Conservation (phyloP, 768 basidiomycete species). For the Cantharellus anzutake region DNA sequence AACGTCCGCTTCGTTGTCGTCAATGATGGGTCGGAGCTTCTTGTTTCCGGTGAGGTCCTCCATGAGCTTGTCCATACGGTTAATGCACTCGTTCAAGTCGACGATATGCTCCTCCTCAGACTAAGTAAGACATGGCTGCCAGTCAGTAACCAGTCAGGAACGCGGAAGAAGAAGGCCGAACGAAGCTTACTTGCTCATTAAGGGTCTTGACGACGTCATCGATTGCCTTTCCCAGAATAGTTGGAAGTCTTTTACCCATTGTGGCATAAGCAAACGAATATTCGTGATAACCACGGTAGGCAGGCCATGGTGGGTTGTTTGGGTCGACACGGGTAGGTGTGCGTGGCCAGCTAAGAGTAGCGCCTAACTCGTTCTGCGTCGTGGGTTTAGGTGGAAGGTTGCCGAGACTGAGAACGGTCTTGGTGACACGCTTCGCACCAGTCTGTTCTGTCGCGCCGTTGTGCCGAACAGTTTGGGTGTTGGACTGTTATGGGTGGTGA, state of each 20-base stretch:
- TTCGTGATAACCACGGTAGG: slow-evolving; percentile 39
- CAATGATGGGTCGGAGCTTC: slow-evolving; percentile 70
- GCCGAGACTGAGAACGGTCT: slow-evolving; percentile 9
- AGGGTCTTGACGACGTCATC: slow-evolving; percentile 79
- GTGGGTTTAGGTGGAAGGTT: slow-evolving; percentile 9
- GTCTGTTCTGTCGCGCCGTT: background rate
- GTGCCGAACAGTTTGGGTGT: too few species aligned
- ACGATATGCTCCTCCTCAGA: slow-evolving; percentile 64
- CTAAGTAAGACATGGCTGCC: slow-evolving; percentile 17
- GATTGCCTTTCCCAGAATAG: slow-evolving; percentile 89
- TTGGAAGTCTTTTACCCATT: slow-evolving; percentile 90
- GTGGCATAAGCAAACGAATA: slow-evolving; percentile 81
- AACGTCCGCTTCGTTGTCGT: slow-evolving; percentile 83
- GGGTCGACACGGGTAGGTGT: slow-evolving; percentile 22
- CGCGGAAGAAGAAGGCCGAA: background rate
- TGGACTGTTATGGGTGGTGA: too few species aligned
- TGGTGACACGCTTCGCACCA: slow-evolving; percentile 3
- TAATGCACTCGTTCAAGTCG: slow-evolving; percentile 71
- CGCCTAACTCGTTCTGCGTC: background rate
- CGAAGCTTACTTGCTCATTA: slow-evolving; percentile 31
- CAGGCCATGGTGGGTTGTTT: slow-evolving; percentile 24
- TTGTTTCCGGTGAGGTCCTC: slow-evolving; percentile 58
- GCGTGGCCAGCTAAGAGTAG: slow-evolving; percentile 15
- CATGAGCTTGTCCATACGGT: slow-evolving; percentile 83
- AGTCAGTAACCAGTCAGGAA: background rate